These are phyloP conservation scores for Pythium volutum DNA, from an alignment of 352 stramenopile species.

Conservation along the genomic window DNA sequence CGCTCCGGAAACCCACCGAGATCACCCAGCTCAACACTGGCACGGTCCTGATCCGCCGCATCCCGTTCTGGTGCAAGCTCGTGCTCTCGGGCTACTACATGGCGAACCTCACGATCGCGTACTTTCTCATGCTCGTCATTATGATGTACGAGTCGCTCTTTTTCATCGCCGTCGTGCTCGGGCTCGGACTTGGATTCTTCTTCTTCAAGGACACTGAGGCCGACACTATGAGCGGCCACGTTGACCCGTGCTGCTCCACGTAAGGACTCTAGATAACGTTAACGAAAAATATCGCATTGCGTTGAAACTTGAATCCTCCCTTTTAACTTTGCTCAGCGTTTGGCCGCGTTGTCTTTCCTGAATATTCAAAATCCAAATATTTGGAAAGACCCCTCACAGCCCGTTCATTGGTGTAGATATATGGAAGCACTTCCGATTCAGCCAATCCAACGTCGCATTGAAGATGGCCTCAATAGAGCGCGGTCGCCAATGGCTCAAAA, in stretches of 20 bases:
- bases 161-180: slow-evolving; percentile 55
- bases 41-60: slow-evolving; percentile 48
- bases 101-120: slow-evolving; percentile 67
- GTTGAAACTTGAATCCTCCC: neutral
- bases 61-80: slow-evolving; percentile 64
- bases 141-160: slow-evolving; percentile 86
- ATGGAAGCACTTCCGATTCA: neutral
- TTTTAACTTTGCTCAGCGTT: neutral
- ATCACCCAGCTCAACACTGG: neutral
- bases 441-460: slow-evolving; percentile 12
- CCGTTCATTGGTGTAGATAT: slow-evolving; percentile 3
- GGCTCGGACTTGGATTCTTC: slow-evolving; percentile 54
- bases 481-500: neutral
- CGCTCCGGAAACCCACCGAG: slow-evolving; percentile 19
- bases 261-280: slow-evolving; percentile 27
- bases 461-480: slow-evolving; percentile 12
- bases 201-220: slow-evolving; percentile 83
- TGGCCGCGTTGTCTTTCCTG: neutral
- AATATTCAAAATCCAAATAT: neutral
- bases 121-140: slow-evolving; percentile 84
- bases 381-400: neutral
- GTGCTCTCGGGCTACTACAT: slow-evolving; percentile 72
- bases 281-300: no score
- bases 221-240: slow-evolving; percentile 59
- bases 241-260: slow-evolving; percentile 55